These are phyloP conservation scores for Sechiopsis laciniata DNA, from an alignment of 306 rosid genomes.

Conservation along the genomic window DNA sequence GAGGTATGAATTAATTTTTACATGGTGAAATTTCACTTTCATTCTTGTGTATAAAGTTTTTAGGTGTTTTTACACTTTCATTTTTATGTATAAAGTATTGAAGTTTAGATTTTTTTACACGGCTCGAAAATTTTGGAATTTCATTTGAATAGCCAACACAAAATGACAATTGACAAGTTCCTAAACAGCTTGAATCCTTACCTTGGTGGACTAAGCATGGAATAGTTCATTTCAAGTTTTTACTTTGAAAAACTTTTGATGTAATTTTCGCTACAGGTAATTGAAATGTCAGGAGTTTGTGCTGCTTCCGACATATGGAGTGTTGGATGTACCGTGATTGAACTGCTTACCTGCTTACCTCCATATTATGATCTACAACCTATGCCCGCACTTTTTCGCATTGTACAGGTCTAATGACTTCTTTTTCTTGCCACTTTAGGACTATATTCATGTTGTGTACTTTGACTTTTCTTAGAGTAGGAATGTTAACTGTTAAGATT, in stretches of 20 bases:
- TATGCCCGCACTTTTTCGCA: constrained; percentile 98
- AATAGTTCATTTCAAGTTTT: background rate
- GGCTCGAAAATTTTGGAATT: background rate
- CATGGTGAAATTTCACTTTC: background rate
- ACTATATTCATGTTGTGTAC: background rate
- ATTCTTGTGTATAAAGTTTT: background rate
- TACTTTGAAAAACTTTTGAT: background rate
- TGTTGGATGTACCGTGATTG: constrained; percentile 98
- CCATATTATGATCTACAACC: constrained; percentile 98
- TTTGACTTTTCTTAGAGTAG: no score
- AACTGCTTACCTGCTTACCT: constrained; percentile 94
- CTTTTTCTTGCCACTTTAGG: background rate
- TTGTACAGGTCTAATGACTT: constrained; percentile 66
- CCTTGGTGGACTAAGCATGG: background rate
- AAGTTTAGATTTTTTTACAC: no score
- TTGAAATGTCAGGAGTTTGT: constrained; percentile 99
- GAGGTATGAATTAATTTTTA: constrained; percentile 49
- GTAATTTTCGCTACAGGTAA: constrained; percentile 55
- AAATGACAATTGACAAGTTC: background rate
- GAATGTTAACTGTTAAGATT: no score
- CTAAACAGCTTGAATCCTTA: background rate
- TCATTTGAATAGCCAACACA: background rate
- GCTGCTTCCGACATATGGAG: constrained; percentile 99
- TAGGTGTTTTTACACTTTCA: background rate
- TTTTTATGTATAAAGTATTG: no score